phyloP scores from a whole-genome alignment of 78 protist genomes.

The Dictyostelium firmibasis region DNA sequence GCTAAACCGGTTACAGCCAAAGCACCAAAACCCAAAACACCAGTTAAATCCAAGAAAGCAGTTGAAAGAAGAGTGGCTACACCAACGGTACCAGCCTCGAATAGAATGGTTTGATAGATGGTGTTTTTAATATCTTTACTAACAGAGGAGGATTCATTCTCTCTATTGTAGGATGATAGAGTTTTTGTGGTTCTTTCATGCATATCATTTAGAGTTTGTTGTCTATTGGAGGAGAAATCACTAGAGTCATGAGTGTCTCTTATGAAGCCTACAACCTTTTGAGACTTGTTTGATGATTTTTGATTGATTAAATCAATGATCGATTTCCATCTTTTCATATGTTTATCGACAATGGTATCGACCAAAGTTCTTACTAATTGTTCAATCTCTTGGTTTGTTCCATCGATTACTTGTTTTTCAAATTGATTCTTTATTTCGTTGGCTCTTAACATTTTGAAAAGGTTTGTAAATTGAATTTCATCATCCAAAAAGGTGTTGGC shows the following conservation, averaged over 20 bases:
- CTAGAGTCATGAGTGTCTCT: not conserved
- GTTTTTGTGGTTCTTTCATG: conserved; percentile 11
- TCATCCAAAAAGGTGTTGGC: conserved; percentile 78
- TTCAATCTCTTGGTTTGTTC: conserved; percentile 64
- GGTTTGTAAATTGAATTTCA: conserved; percentile 30
- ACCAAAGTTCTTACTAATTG: conserved; percentile 40
- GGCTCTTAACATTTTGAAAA: not conserved
- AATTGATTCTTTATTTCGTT: conserved; percentile 33
- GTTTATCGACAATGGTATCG: conserved; percentile 71
- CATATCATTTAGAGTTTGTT: not conserved
- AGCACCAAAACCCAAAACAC: conserved; percentile 62
- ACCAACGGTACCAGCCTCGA: conserved; percentile 69
- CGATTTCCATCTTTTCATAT: conserved; percentile 37
- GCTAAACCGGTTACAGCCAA: conserved; percentile 60
- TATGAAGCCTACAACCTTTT: conserved; percentile 24
- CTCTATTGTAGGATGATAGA: conserved; percentile 5
- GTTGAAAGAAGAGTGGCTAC: conserved; percentile 28
- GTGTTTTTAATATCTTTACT: conserved; percentile 25
- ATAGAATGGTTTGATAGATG: conserved; percentile 28
- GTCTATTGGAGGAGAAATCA: conserved; percentile 35
- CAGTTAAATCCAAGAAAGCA: conserved; percentile 47
- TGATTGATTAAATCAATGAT: conserved; percentile 47
- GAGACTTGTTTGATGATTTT: conserved; percentile 25
- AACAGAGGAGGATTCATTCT: conserved; percentile 14
- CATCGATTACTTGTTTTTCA: conserved; percentile 60